A percentile compares a stretch with the other conserved stretches of the same genome.
Conservation (phyloP, 2,329 filamentous ascomycete genomes). For the Lojkania enalia region DNA sequence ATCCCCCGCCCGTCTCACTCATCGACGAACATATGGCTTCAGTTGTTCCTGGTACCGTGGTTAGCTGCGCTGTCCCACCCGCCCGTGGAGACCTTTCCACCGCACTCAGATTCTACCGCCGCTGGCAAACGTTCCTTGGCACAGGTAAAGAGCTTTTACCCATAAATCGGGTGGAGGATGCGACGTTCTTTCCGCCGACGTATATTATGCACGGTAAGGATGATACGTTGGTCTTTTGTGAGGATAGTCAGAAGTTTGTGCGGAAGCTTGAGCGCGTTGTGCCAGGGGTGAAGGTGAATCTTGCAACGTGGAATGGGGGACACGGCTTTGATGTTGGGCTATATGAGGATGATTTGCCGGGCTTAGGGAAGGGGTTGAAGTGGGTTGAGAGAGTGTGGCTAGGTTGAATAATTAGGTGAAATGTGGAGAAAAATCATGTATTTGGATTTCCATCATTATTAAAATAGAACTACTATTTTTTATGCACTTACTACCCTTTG, state of each 20-base stretch:
- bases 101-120: constrained; percentile 23
- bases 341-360: constrained; percentile 30
- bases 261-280: constrained; percentile 23
- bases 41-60: constrained; percentile 20
- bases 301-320: constrained; percentile 24
- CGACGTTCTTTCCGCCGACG: constrained; percentile 30
- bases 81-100: constrained; percentile 20
- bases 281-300: constrained; percentile 16
- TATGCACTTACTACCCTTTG: too few relatives aligned
- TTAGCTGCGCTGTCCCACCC: constrained; percentile 25
- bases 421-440: background rate
- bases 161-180: constrained; percentile 27
- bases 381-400: constrained; percentile 36
- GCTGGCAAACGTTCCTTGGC: constrained; percentile 34
- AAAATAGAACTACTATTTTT: too few relatives aligned
- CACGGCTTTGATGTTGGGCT: constrained; percentile 39
- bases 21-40: constrained; percentile 28
- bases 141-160: constrained; percentile 29
- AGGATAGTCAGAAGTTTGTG: constrained; percentile 31
- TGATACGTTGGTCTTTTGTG: constrained; percentile 33
- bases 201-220: constrained; percentile 36
- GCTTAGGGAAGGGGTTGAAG: constrained; percentile 32
- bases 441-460: background rate
- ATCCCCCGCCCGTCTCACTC: constrained; percentile 14
- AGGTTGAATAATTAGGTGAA: background rate